Conservation (phyloP, 2,329 filamentous ascomycete species). For the Penicillium sp. region DNA sequence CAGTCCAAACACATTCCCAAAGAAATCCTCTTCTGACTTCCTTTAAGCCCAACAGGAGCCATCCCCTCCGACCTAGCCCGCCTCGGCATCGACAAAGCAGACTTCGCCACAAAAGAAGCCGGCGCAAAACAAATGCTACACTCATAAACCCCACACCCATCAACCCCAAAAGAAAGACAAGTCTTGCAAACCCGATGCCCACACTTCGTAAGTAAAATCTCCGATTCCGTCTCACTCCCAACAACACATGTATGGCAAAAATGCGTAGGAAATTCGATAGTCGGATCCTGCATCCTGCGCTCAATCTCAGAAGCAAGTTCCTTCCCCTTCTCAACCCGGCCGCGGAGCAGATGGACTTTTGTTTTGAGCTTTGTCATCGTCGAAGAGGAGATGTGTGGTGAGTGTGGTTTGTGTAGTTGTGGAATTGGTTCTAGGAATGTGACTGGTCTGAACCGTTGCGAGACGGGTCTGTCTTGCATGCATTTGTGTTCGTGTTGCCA, state of each 20-base stretch:
- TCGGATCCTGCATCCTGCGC: conserved; percentile 17
- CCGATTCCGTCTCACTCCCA: conserved; percentile 13
- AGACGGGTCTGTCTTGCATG: conserved; percentile 12
- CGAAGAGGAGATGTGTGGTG: not conserved
- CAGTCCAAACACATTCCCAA: not conserved
- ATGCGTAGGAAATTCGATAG: conserved; percentile 17
- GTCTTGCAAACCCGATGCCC: conserved; percentile 23
- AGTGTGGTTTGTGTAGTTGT: conserved; percentile 8
- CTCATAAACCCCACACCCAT: conserved; percentile 16
- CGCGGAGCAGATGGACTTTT: conserved; percentile 16
- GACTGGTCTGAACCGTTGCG: conserved; percentile 17
- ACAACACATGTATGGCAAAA: conserved; percentile 26
- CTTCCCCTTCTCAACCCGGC: conserved; percentile 26
- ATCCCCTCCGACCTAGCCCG: conserved; percentile 7
- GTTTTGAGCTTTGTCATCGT: conserved; percentile 3
- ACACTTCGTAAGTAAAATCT: conserved; percentile 22
- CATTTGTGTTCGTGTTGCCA: conserved; percentile 21
- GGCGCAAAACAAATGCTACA: conserved; percentile 24
- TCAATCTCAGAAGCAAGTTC: conserved; percentile 24
- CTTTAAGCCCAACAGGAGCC: not conserved
- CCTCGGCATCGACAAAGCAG: not conserved
- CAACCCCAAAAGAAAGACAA: conserved; percentile 18
- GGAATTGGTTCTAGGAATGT: conserved; percentile 21
- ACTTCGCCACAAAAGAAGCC: conserved; percentile 12
- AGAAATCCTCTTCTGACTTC: not conserved